Conservation (phyloP, 2,329 filamentous ascomycete genomes). For the Fusarium succisae region DNA sequence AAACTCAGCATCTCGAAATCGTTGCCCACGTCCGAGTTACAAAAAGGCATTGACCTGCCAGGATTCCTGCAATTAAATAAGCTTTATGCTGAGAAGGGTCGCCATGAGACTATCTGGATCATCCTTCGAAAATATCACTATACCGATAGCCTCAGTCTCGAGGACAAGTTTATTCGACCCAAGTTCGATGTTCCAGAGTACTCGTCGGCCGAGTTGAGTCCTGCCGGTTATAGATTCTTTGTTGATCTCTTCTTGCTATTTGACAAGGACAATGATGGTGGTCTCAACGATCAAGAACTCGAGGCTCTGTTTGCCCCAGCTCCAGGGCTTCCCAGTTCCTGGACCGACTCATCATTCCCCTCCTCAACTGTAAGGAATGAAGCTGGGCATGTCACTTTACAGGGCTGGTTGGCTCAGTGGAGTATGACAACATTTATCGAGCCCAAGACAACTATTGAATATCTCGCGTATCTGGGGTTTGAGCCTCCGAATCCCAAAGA, state of each 20-base stretch:
- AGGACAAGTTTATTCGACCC: conserved; percentile 90
- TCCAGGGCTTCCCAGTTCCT: conserved; percentile 85
- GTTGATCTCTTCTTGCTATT: conserved; percentile 95
- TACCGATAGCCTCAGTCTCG: conserved; percentile 91
- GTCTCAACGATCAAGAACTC: conserved; percentile 86
- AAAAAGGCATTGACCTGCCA: conserved; percentile 79
- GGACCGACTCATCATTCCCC: conserved; percentile 89
- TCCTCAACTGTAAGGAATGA: conserved; percentile 95
- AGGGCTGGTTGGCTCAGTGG: conserved; percentile 99
- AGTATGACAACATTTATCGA: conserved; percentile 99
- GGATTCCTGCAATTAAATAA: conserved; percentile 94
- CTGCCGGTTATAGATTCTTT: conserved; percentile 95
- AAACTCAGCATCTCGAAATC: conserved; percentile 83
- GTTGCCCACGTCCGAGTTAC: conserved; percentile 68
- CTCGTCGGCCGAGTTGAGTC: conserved; percentile 92
- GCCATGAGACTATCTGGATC: conserved; percentile 98
- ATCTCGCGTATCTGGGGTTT: conserved; percentile 95
- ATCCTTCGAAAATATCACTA: conserved; percentile 96
- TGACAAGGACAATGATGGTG: conserved; percentile 97
- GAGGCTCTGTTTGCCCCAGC: conserved; percentile 91
- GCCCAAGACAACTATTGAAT: conserved; percentile 93
- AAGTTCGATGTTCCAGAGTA: conserved; percentile 94
- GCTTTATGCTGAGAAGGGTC: conserved; percentile 95
- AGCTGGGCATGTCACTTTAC: conserved; percentile 91
- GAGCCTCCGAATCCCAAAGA: conserved; percentile 81